Evolutionary conservation across 768 basidiomycete species (phyloP).

Genomic region (Clitopilus passeckerianus): DNA sequence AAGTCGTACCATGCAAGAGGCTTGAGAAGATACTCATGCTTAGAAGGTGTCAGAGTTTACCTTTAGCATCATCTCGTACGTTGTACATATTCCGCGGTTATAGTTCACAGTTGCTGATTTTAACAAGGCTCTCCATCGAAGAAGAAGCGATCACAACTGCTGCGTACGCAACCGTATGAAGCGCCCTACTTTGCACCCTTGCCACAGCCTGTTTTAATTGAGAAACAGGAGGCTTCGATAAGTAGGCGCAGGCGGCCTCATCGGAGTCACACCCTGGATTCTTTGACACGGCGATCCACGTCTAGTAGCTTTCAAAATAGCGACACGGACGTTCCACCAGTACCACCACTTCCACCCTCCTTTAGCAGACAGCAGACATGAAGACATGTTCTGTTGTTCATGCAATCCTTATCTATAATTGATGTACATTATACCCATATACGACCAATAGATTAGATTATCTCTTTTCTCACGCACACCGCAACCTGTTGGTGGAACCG

Average conservation of each 20-base stretch:
- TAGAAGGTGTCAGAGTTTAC: background rate
- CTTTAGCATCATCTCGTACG: background rate
- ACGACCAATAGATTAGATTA: background rate
- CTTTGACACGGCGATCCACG: constrained; percentile 1
- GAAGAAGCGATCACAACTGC: constrained; percentile 30
- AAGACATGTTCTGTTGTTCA: background rate
- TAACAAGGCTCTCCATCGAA: too few species aligned
- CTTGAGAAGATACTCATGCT: background rate
- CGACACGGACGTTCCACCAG: background rate
- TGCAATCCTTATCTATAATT: background rate
- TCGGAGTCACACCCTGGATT: constrained; percentile 15
- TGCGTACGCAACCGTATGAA: constrained; percentile 55
- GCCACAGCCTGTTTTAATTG: constrained; percentile 22
- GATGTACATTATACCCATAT: background rate
- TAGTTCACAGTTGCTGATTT: too few species aligned
- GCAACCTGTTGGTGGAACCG: background rate
- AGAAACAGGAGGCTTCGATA: constrained; percentile 5
- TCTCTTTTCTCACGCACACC: background rate
- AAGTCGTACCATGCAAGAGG: background rate
- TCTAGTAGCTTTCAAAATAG: constrained; percentile 1
- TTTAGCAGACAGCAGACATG: background rate
- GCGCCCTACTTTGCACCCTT: constrained; percentile 59
- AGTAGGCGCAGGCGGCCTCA: constrained; percentile 13
- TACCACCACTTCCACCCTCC: background rate
- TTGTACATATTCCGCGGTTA: too few species aligned